Base-by-base conservation (phyloP, 345 rosid species). In the Cardamine occulta region DNA sequence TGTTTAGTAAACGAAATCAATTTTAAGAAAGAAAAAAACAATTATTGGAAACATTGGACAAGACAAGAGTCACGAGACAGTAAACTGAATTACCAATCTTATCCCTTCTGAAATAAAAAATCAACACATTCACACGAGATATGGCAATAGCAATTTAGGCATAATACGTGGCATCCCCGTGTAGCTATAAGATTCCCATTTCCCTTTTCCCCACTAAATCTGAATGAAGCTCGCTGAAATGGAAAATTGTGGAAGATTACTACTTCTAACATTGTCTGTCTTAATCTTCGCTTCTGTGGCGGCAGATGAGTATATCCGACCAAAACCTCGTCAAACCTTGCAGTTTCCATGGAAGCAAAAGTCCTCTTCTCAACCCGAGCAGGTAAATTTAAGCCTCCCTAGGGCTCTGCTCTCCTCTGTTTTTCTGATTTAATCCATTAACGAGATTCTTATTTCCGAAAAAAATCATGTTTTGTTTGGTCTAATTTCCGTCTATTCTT, bases 281-380 rank as follows among this genome's bases (percentile, higher is more conserved):
- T 49, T 83, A 24, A 32, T 84, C 73, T 76, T 81, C 4, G 77
- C 73, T 62, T 53, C 85, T 37, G 87, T 75, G n/a, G 57, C 79
- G 0, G 85, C 86, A 44, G 84, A 80, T 60, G 86, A 86, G 1
- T 92, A 92, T 60, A 53, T 86, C 58, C 78, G 99, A 66, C 96
- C 99, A 4, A 85, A 72, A 32, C 96, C 97, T 78, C 96, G 99
- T 19, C 68, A 88, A 72, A 82, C 85, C 45, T 84, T 95, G 59
- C 82, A 89, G 32, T 88, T 90, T 19, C 85, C 93, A 70, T 85
- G 89, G 98, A 67, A 69, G 28, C 72, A 77, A 52, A 85, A 65
- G 68, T 73, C 80, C 39, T 63, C 91, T 52, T 81, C 90, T 53
- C 73, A 59, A 75, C 93, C 99, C 47, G 90, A 86, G 62, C 98